Percentiles rank a stretch among this genome's conserved stretches.
Conservation (phyloP, 106 monocot genomes). For the Acorus calamus region DNA sequence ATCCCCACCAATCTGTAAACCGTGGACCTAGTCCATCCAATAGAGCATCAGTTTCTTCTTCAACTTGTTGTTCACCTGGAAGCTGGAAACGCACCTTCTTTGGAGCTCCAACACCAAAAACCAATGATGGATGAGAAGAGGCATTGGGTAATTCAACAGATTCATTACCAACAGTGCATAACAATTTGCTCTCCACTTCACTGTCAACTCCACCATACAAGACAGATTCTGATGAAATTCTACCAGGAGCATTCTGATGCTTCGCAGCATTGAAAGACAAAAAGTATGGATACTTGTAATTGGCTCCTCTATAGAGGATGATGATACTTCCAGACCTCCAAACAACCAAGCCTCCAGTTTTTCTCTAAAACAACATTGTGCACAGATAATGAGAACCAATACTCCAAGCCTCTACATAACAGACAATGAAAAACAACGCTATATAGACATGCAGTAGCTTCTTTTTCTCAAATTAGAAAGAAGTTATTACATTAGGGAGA, state of each 20-base stretch:
- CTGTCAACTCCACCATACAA: constrained; percentile 3
- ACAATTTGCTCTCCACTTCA: constrained; percentile 10
- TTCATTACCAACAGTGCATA: constrained; percentile 3
- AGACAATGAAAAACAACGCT: too few species aligned
- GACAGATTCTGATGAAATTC: constrained; percentile 8
- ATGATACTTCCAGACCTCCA: constrained; percentile 94
- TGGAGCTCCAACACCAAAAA: constrained; percentile 74
- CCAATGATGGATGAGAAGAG: constrained; percentile 19
- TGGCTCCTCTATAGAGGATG: constrained; percentile 73
- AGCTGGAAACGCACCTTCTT: constrained; percentile 61
- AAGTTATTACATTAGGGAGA: too few species aligned
- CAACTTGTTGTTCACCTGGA: constrained; percentile 65
- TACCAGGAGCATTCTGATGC: constrained; percentile 2
- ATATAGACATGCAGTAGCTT: too few species aligned
- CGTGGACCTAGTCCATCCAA: constrained; percentile 91
- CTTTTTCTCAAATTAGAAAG: too few species aligned
- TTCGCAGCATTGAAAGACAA: neutral
- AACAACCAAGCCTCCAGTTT: constrained; percentile 96
- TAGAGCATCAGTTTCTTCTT: constrained; percentile 63
- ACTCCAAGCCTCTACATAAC: too few species aligned
- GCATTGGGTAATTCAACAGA: constrained; percentile 3
- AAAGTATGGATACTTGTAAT: constrained; percentile 91
- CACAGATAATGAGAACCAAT: constrained; percentile 1
- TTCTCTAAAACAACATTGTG: constrained; percentile 44
- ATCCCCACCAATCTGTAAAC: constrained; percentile 98